phyloP scores from a whole-genome alignment of 2,329 filamentous ascomycete genomes.

The Pseudogymnoascus sp. region DNA sequence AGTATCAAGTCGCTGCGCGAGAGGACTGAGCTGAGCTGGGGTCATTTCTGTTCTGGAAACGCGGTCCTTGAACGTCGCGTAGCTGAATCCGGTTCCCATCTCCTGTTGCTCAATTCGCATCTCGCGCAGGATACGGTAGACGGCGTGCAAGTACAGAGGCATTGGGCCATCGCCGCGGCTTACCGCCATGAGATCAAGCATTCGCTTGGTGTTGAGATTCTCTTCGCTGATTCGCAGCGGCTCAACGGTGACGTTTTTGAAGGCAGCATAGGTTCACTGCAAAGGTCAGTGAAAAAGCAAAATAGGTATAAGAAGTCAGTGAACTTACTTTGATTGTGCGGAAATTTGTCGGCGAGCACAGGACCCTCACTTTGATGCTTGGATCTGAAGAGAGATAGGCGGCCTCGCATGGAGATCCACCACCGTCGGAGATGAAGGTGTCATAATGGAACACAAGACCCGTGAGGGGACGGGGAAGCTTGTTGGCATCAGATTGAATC shows the following conservation, averaged over 20 bases:
- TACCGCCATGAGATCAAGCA: conserved; percentile 48
- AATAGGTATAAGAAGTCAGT: not conserved
- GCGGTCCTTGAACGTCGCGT: conserved; percentile 32
- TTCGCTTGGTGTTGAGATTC: conserved; percentile 42
- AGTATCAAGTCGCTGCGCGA: conserved; percentile 51
- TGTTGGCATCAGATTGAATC: conserved; percentile 30
- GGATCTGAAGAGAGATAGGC: conserved; percentile 41
- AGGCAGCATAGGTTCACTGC: conserved; percentile 29
- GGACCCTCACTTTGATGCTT: conserved; percentile 38
- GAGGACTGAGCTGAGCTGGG: conserved; percentile 40
- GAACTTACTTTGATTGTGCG: conserved; percentile 28
- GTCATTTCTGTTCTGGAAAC: conserved; percentile 34
- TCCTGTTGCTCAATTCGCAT: conserved; percentile 36
- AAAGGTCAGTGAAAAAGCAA: not conserved
- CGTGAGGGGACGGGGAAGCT: conserved; percentile 38
- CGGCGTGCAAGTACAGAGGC: conserved; percentile 43
- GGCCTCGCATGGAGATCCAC: conserved; percentile 40
- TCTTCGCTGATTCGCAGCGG: conserved; percentile 37
- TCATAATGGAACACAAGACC: conserved; percentile 50
- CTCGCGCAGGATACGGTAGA: conserved; percentile 40
- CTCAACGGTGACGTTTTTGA: conserved; percentile 34
- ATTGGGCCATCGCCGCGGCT: conserved; percentile 28
- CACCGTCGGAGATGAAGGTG: conserved; percentile 32
- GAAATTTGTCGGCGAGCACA: conserved; percentile 43
- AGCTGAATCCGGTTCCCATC: conserved; percentile 33